phyloP scores from a whole-genome alignment of 1,139 yeast genomes.

The Debaryomycetaceae sp. region DNA sequence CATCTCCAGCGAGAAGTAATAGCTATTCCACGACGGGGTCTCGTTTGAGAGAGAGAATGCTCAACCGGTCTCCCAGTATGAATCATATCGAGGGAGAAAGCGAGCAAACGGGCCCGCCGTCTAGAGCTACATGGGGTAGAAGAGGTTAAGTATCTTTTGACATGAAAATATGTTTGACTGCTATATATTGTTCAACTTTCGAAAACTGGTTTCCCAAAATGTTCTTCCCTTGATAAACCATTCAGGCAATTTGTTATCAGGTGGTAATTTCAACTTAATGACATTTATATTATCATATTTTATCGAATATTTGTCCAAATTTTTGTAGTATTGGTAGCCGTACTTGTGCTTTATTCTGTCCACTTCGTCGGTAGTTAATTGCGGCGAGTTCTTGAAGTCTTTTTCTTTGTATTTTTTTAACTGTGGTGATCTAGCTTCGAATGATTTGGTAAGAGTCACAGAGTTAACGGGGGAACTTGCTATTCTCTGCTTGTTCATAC shows the following conservation, averaged over 20 bases:
- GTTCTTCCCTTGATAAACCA: constrained; percentile 69
- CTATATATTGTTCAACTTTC: constrained; percentile 9
- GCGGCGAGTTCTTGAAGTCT: constrained; percentile 2
- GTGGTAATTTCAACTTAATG: constrained; percentile 54
- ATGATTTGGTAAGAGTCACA: constrained; percentile 17
- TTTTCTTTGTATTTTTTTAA: constrained; percentile 6
- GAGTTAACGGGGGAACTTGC: constrained; percentile 13
- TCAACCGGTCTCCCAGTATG: constrained; percentile 14
- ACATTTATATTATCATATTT: constrained; percentile 36
- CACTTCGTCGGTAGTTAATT: constrained; percentile 15
- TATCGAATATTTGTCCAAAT: constrained; percentile 24
- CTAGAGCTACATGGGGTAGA: constrained; percentile 31
- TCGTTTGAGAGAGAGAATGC: constrained; percentile 37
- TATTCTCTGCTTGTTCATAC: constrained; percentile 20
- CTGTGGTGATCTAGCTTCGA: constrained; percentile 18
- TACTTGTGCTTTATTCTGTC: constrained; percentile 20
- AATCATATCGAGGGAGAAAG: constrained; percentile 3
- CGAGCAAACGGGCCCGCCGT: constrained; percentile 3
- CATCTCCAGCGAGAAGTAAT: constrained; percentile 23
- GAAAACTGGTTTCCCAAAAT: constrained; percentile 50
- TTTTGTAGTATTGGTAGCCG: constrained; percentile 39
- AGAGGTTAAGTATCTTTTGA: constrained; percentile 1
- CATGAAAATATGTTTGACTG: not conserved
- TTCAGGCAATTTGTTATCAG: constrained; percentile 57
- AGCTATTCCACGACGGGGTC: constrained; percentile 28